Conservation (phyloP, 352 stramenopile genomes). For the Lagenidium giganteum region DNA sequence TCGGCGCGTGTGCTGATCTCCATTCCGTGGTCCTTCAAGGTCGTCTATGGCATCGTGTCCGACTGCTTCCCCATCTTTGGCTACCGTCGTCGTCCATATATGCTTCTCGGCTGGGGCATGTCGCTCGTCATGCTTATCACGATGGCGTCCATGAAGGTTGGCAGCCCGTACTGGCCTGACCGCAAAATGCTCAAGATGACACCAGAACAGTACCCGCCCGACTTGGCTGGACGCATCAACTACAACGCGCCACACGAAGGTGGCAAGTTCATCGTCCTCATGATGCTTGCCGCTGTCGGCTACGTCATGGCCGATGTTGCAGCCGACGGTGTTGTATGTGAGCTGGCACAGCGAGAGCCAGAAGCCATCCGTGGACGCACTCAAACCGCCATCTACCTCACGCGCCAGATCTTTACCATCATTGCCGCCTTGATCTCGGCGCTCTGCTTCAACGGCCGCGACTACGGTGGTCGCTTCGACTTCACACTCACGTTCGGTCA, state of each 20-base stretch:
- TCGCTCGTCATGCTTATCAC: constrained; percentile 34
- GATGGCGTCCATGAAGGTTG: constrained; percentile 33
- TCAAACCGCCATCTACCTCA: constrained; percentile 28
- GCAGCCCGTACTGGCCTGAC: constrained; percentile 45
- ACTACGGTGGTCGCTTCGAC: constrained; percentile 50
- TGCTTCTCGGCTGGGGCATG: constrained; percentile 42
- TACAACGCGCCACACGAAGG: constrained; percentile 30
- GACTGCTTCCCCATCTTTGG: constrained; percentile 43
- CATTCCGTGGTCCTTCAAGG: constrained; percentile 53
- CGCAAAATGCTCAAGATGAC: constrained; percentile 13
- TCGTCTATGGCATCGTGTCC: constrained; percentile 42
- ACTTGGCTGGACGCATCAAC: constrained; percentile 32
- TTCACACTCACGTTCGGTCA: constrained; percentile 40
- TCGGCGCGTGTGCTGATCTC: constrained; percentile 23
- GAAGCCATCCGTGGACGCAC: constrained; percentile 28
- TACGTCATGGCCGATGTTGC: constrained; percentile 40
- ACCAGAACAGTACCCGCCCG: constrained; percentile 21
- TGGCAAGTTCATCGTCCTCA: constrained; percentile 50
- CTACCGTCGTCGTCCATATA: constrained; percentile 45
- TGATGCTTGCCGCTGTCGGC: constrained; percentile 46
- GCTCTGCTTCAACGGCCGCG: constrained; percentile 45
- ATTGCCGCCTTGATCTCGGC: constrained; percentile 43
- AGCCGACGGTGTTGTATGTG: constrained; percentile 40
- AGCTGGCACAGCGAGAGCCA: constrained; percentile 51
- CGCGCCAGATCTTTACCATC: constrained; percentile 28